These are phyloP conservation scores for Amauroascus niger DNA, from an alignment of 2,329 filamentous ascomycete species.

Conservation along the genomic window DNA sequence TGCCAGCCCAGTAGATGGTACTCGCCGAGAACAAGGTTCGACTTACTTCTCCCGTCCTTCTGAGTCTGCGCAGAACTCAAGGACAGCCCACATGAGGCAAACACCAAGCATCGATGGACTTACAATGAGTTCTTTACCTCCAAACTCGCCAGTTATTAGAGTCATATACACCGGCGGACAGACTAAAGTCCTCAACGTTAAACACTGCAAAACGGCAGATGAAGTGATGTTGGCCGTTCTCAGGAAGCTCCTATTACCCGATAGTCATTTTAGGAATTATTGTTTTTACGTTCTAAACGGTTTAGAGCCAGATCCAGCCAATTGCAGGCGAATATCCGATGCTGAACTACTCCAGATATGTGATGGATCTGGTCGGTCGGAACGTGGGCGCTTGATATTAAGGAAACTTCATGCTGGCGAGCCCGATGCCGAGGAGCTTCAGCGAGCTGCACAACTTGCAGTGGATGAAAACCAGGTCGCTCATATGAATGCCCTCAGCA, in stretches of 20 bases:
- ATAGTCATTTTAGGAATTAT: constrained; percentile 88
- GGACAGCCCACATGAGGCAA: constrained; percentile 64
- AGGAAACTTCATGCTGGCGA: constrained; percentile 87
- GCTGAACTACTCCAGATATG: constrained; percentile 85
- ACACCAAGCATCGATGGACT: constrained; percentile 77
- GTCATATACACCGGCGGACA: constrained; percentile 87
- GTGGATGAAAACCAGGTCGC: constrained; percentile 73
- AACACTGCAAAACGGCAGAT: constrained; percentile 81
- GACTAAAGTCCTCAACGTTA: constrained; percentile 88
- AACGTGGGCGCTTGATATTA: constrained; percentile 82
- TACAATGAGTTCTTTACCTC: constrained; percentile 74
- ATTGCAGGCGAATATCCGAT: constrained; percentile 75
- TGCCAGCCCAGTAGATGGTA: constrained; percentile 48
- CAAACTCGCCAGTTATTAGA: constrained; percentile 78
- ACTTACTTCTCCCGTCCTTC: constrained; percentile 46
- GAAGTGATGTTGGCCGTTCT: constrained; percentile 86
- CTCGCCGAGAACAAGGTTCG: constrained; percentile 42
- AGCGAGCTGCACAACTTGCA: constrained; percentile 79
- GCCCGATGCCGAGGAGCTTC: constrained; percentile 75
- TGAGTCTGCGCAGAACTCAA: constrained; percentile 53
- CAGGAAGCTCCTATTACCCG: constrained; percentile 75
- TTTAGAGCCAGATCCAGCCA: constrained; percentile 67
- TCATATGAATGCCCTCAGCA: constrained; percentile 52
- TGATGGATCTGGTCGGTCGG: constrained; percentile 71
- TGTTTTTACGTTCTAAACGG: constrained; percentile 92